A percentile compares a stretch with the other conserved stretches of the same genome.
phyloP scores from a whole-genome alignment of 345 rosid genomes.

The Viola odorata region DNA sequence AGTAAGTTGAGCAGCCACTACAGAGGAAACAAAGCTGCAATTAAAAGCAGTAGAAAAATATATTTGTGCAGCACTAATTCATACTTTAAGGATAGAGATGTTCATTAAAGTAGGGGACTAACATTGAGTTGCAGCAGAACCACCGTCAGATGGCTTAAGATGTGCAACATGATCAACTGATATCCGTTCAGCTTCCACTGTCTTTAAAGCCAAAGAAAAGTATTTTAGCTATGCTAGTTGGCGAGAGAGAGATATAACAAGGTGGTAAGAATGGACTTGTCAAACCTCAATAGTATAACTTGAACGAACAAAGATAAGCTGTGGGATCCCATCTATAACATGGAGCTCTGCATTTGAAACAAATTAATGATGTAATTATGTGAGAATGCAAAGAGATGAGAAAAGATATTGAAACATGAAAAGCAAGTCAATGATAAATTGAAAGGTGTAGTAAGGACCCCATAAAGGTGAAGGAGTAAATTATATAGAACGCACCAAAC shows the following conservation, averaged over 20 bases:
- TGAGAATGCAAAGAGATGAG: background rate
- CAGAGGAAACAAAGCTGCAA: slow-evolving; percentile 15
- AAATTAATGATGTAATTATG: background rate
- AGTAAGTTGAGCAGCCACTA: slow-evolving; percentile 99
- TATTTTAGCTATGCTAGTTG: slow-evolving; percentile 2
- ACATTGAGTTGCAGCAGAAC: slow-evolving; percentile 97
- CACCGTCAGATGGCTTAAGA: slow-evolving; percentile 96
- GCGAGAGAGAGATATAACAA: slow-evolving; percentile 3
- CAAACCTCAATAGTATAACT: slow-evolving; percentile 92
- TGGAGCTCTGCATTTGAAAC: slow-evolving; percentile 55
- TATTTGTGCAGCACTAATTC: too few species aligned
- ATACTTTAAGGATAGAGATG: too few species aligned
- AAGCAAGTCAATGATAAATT: too few species aligned
- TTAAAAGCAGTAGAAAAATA: background rate
- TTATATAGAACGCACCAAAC: too few species aligned
- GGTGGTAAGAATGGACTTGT: slow-evolving; percentile 1
- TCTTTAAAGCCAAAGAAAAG: slow-evolving; percentile 33
- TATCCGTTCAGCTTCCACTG: slow-evolving; percentile 92
- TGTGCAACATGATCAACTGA: slow-evolving; percentile 99
- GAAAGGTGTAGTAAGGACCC: too few species aligned
- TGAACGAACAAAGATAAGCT: slow-evolving; percentile 76
- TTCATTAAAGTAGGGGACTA: slow-evolving; percentile 10
- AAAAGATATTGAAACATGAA: background rate
- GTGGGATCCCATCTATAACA: slow-evolving; percentile 94
- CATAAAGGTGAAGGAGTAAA: too few species aligned